Conservation (phyloP, 2,329 filamentous ascomycete genomes). For the Trichoderma afroharzianum region DNA sequence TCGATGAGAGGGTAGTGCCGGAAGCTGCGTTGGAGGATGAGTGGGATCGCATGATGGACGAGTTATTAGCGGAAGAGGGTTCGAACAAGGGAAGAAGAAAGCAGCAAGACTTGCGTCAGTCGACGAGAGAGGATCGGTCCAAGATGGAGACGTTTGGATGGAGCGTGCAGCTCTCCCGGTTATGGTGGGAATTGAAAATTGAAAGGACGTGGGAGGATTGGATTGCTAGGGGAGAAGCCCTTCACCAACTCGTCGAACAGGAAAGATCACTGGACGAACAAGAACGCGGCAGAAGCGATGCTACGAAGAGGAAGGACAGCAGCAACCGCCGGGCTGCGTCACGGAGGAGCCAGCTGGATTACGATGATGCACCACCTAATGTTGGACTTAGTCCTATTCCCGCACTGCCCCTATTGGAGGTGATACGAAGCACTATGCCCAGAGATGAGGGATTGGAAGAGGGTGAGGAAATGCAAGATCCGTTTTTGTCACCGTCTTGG, state of each 20-base stretch:
- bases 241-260: slow-evolving; percentile 38
- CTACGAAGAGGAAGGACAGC: not conserved
- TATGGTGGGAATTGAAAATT: slow-evolving; percentile 33
- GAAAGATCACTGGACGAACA: slow-evolving; percentile 33
- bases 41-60: slow-evolving; percentile 44
- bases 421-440: not conserved
- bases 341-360: not conserved
- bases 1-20: slow-evolving; percentile 37
- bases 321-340: not conserved
- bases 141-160: slow-evolving; percentile 30
- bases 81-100: not conserved
- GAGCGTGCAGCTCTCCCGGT: slow-evolving; percentile 28
- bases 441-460: not conserved
- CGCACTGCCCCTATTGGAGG: not conserved
- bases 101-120: not conserved
- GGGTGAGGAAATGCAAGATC: slow-evolving; percentile 13
- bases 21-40: slow-evolving; percentile 41
- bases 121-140: not conserved
- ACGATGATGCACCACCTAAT: slow-evolving; percentile 15
- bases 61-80: slow-evolving; percentile 24
- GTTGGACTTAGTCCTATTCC: not conserved
- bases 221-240: slow-evolving; percentile 39
- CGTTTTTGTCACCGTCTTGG: slow-evolving; percentile 21
- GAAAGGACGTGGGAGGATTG: slow-evolving; percentile 35
- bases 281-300: slow-evolving; percentile 19